A percentile compares a stretch with the other conserved stretches of the same genome.
These are phyloP conservation scores for Lenzites betulinus DNA, from an alignment of 768 basidiomycete genomes.

Conservation along the genomic window DNA sequence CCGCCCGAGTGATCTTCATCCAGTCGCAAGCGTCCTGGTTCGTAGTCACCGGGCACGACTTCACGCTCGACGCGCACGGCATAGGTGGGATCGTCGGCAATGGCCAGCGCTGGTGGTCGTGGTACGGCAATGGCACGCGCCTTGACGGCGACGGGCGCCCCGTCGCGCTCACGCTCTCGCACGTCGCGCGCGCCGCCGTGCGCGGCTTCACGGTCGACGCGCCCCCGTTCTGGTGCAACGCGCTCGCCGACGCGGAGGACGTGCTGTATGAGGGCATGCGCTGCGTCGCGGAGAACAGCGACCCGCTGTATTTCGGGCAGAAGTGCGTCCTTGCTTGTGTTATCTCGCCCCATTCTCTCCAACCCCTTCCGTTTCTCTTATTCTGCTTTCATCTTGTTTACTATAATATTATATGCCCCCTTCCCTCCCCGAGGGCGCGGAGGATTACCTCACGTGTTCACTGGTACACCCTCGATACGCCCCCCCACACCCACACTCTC, in stretches of 20 bases:
- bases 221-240: constrained; percentile 64
- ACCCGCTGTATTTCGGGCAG: constrained; percentile 49
- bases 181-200: constrained; percentile 45
- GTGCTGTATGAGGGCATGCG: constrained; percentile 59
- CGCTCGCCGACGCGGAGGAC: constrained; percentile 50
- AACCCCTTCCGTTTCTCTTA: neutral
- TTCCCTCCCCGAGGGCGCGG: too few species aligned
- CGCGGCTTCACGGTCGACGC: constrained; percentile 52
- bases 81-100: constrained; percentile 61
- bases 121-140: constrained; percentile 47
- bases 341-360: neutral
- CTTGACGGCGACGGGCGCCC: constrained; percentile 61
- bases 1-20: constrained; percentile 63
- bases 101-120: constrained; percentile 63
- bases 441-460: too few species aligned
- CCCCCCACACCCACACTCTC: too few species aligned
- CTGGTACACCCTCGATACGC: too few species aligned
- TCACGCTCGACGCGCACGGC: constrained; percentile 55
- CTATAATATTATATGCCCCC: too few species aligned
- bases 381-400: neutral
- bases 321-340: constrained; percentile 40
- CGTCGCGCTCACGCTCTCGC: constrained; percentile 53
- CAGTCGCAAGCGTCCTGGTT: constrained; percentile 69
- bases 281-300: constrained; percentile 57
- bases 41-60: constrained; percentile 57